phyloP scores from a whole-genome alignment of 176 grass and related monocot genomes.

The Cymbopogon citratus region DNA sequence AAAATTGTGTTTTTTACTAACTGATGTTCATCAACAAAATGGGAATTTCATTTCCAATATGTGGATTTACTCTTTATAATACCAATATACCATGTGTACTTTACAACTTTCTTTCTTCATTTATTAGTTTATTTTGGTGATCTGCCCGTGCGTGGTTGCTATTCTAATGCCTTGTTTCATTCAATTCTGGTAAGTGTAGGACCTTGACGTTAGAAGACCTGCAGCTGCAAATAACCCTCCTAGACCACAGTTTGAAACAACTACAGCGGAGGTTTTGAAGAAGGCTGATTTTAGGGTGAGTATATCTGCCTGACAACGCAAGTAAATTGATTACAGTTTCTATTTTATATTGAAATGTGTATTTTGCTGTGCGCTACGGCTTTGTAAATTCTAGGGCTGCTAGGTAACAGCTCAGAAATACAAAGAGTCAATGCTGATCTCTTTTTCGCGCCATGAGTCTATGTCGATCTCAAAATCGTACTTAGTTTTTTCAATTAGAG shows the following conservation, averaged over 20 bases:
- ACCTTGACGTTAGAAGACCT: slow-evolving; percentile 85
- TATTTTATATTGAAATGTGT: background rate
- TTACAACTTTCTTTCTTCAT: no score
- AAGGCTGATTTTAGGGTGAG: slow-evolving; percentile 97
- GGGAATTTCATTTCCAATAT: no score
- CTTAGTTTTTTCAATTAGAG: background rate
- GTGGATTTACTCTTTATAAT: no score
- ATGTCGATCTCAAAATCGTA: background rate
- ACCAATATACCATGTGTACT: no score
- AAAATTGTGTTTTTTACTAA: no score
- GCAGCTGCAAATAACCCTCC: slow-evolving; percentile 32
- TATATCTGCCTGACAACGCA: slow-evolving; percentile 3
- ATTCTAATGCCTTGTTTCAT: slow-evolving; percentile 22
- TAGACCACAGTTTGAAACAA: slow-evolving; percentile 61
- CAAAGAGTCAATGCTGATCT: background rate
- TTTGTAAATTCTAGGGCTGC: background rate
- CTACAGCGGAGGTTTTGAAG: slow-evolving; percentile 66
- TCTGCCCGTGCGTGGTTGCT: background rate
- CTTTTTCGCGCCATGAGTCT: background rate
- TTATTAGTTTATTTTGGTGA: background rate
- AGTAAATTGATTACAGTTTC: background rate
- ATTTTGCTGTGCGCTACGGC: background rate
- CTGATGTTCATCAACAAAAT: no score
- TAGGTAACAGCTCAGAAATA: background rate
- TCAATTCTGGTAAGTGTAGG: slow-evolving; percentile 35